Percentiles rank a stretch among this genome's conserved stretches.
phyloP scores from a whole-genome alignment of 768 basidiomycete species.

The Lactarius sanguifluus region DNA sequence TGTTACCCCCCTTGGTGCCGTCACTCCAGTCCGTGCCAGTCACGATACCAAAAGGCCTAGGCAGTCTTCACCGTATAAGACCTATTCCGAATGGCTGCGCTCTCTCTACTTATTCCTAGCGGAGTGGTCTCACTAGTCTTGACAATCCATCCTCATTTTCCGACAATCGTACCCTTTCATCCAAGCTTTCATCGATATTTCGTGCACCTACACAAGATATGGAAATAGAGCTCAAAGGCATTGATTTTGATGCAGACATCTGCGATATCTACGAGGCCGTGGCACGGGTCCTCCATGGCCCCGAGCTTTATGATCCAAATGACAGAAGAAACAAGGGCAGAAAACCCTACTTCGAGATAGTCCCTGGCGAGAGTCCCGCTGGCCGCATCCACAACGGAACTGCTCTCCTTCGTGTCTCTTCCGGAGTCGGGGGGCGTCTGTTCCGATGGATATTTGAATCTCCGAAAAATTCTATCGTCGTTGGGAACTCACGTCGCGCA shows the following conservation, averaged over 20 bases:
- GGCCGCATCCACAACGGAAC: constrained; percentile 59
- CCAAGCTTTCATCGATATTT: background rate
- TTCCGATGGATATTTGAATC: constrained; percentile 42
- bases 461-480: constrained; percentile 31
- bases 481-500: constrained; percentile 29
- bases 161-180: background rate
- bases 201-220: constrained; percentile 30
- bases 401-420: constrained; percentile 39
- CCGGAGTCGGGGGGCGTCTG: constrained; percentile 46
- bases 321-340: constrained; percentile 36
- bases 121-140: background rate
- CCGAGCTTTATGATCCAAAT: constrained; percentile 44
- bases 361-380: constrained; percentile 46
- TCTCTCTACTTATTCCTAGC: background rate
- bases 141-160: background rate
- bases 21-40: background rate
- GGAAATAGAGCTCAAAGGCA: constrained; percentile 41
- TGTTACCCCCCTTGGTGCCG: background rate
- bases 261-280: constrained; percentile 60
- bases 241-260: constrained; percentile 44
- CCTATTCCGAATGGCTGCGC: background rate
- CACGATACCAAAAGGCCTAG: background rate
- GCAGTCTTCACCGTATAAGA: background rate
- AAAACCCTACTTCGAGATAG: constrained; percentile 61
- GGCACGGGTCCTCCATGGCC: constrained; percentile 55